Evolutionary conservation across 2,329 filamentous ascomycete genomes (phyloP).

Genomic region (Harringtonia aguacate): DNA sequence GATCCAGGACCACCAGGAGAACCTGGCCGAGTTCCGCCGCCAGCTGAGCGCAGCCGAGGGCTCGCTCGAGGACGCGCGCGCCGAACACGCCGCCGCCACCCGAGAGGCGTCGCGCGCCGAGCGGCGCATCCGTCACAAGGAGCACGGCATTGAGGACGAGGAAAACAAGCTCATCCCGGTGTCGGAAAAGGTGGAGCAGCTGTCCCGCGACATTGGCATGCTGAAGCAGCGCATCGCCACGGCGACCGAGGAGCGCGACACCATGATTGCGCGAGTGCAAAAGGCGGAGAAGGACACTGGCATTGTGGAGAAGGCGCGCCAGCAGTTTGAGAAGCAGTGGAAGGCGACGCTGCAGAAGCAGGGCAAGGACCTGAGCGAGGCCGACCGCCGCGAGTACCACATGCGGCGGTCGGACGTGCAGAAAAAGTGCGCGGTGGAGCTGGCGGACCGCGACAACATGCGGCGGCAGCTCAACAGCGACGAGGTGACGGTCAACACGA

Average conservation of each 20-base stretch:
- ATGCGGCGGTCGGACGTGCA: slow-evolving; percentile 75
- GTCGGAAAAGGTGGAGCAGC: slow-evolving; percentile 82
- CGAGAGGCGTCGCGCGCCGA: slow-evolving; percentile 73
- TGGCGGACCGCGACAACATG: slow-evolving; percentile 76
- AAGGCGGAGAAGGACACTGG: slow-evolving; percentile 72
- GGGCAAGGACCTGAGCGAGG: slow-evolving; percentile 74
- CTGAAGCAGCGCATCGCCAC: slow-evolving; percentile 58
- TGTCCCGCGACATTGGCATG: slow-evolving; percentile 57
- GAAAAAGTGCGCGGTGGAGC: slow-evolving; percentile 68
- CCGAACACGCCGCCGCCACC: slow-evolving; percentile 67
- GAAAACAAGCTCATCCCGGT: slow-evolving; percentile 80
- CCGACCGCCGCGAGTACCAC: slow-evolving; percentile 85
- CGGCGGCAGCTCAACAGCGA: slow-evolving; percentile 83
- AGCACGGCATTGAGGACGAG: slow-evolving; percentile 77
- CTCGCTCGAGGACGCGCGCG: slow-evolving; percentile 69
- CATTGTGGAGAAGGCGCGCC: slow-evolving; percentile 79
- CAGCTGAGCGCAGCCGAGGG: slow-evolving; percentile 78
- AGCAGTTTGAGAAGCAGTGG: slow-evolving; percentile 82
- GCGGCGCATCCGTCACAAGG: slow-evolving; percentile 72
- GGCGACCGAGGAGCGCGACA: slow-evolving; percentile 65
- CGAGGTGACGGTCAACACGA: slow-evolving; percentile 77
- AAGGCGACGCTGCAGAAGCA: slow-evolving; percentile 75
- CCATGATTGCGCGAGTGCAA: slow-evolving; percentile 56
- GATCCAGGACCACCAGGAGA: slow-evolving; percentile 89
- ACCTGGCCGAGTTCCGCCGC: slow-evolving; percentile 83